phyloP scores from a whole-genome alignment of 352 stramenopile species.

The Peronosclerospora sorghi region DNA sequence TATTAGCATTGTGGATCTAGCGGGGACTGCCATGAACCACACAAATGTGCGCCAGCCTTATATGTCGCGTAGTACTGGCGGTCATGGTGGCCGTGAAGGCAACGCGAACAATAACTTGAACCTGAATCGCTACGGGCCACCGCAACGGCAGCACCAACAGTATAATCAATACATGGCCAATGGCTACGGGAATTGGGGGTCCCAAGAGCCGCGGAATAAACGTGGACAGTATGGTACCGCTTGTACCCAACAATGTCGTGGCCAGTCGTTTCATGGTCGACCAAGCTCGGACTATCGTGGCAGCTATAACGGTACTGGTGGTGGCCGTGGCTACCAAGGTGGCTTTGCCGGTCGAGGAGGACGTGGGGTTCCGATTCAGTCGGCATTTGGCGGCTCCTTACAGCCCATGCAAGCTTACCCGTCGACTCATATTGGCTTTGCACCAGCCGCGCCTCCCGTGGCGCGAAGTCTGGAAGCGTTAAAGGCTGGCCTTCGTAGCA shows the following conservation, averaged over 20 bases:
- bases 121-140: conserved; percentile 36
- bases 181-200: conserved; percentile 66
- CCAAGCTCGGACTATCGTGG: conserved; percentile 23
- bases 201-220: conserved; percentile 71
- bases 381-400: conserved; percentile 45
- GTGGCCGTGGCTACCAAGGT: conserved; percentile 19
- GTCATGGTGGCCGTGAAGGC: conserved; percentile 25
- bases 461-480: conserved; percentile 56
- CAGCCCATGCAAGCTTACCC: conserved; percentile 40
- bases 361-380: conserved; percentile 45
- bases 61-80: conserved; percentile 26
- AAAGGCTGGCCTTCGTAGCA: conserved; percentile 74
- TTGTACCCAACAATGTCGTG: conserved; percentile 13
- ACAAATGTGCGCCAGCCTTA: conserved; percentile 56
- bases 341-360: conserved; percentile 20
- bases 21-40: conserved; percentile 29
- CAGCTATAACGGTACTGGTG: conserved; percentile 10
- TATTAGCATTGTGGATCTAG: conserved; percentile 80
- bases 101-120: conserved; percentile 52
- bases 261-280: conserved; percentile 20
- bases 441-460: conserved; percentile 16
- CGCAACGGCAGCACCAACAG: conserved; percentile 31
- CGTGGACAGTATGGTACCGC: conserved; percentile 39
- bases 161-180: conserved; percentile 76
- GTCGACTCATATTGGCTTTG: conserved; percentile 23